Evolutionary conservation across 2,329 filamentous ascomycete species (phyloP).

Genomic region (Cladosporium sp.): DNA sequence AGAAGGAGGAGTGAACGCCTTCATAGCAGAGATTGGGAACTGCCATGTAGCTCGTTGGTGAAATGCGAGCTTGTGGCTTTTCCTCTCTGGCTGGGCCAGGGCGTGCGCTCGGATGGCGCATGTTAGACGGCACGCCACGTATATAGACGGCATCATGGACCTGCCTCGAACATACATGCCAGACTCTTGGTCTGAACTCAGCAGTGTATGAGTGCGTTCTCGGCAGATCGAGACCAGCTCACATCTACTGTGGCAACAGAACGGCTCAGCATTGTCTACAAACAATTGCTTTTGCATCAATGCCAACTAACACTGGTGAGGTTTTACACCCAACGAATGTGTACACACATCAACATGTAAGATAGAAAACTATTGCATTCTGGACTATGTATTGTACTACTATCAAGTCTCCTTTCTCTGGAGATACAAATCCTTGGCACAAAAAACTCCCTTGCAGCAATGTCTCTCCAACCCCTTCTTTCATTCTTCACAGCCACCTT

Average conservation of each 20-base stretch:
- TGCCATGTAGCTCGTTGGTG: not conserved
- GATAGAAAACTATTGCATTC: slow-evolving; percentile 7
- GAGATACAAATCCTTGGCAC: slow-evolving; percentile 8
- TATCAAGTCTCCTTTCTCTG: not conserved
- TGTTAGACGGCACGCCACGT: not conserved
- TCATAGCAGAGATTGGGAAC: not conserved
- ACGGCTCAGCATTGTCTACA: not conserved
- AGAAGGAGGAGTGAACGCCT: slow-evolving; percentile 11
- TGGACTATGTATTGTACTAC: slow-evolving; percentile 17
- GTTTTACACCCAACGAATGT: not conserved
- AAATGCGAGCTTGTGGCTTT: not conserved
- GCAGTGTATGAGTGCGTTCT: not conserved
- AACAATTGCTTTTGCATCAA: not conserved
- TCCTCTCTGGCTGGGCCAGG: not conserved
- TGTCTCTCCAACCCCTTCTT: slow-evolving; percentile 12
- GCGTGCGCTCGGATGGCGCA: not conserved
- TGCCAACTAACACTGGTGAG: not conserved
- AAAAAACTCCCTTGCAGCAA: slow-evolving; percentile 15
- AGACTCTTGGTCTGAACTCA: not conserved
- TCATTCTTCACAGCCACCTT: slow-evolving; percentile 22
- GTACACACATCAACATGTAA: slow-evolving; percentile 12
- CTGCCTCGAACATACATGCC: not conserved
- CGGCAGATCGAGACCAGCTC: not conserved
- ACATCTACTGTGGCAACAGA: not conserved
- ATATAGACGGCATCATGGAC: not conserved